Base-by-base conservation (phyloP, 805 yeast species). In the Cyberlindnera euphorbiae region DNA sequence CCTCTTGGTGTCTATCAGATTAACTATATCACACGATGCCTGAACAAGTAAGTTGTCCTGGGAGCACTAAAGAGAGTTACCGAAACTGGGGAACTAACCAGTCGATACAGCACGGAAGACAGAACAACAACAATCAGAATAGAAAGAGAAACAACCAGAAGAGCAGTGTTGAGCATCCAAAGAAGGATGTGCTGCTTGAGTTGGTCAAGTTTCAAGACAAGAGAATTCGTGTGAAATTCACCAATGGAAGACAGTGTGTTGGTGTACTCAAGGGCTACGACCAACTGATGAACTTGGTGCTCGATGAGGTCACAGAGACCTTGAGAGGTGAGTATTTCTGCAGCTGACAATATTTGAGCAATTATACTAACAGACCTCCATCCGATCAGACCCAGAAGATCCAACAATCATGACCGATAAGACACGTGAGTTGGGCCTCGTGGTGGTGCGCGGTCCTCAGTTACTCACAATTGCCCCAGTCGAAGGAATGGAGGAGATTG, bases 161-260 rank as follows among this genome's bases (percentile, higher is more conserved):
- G 64, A 63, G 46, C 57, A 68, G 47, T 87, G 80, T 48, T 78
- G 87, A 44, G 15, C 55, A 49, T 11, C 97, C 97, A 25, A 84
- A 83, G 66, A 82, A 87, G 61, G 96, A 89, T 45, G 94, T 96
- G 16, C 85, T 89, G 41, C 67, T 87, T 38, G 88, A 89, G 58
- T 67, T 93, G 41, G 75, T 79, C 44, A 82, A 77, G 53, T 85
- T 83, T 57, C 75, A 76, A 50, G 94, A 86, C 56, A 69, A 81
- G 48, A 60, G 69, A 47, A 77, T 90, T 27, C 72, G 80, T 50
- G 90, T 89, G 36, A 80, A 83, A 50, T 77, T 93, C 55, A 73
- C 79, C 47, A 95, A 95, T 10, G 96, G 96, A 6, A 76, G 97
- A 54, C 79, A 79, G 49, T 53, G 46, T 42, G 54, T 77, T 83